Conservation (phyloP, 1,139 yeast species). For the Kodamaea anthophila region DNA sequence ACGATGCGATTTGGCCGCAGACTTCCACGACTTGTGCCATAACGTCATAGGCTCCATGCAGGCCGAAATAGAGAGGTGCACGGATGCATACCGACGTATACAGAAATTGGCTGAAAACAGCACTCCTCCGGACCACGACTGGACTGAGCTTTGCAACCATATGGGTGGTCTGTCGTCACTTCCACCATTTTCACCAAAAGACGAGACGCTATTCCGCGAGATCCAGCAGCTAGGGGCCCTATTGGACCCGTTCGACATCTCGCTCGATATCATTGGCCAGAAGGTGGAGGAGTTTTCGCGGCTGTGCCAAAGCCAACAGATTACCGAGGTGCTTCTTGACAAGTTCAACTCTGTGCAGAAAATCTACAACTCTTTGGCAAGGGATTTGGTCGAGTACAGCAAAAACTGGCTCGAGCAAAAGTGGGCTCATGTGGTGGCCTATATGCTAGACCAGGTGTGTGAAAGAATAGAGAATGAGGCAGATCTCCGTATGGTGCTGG, state of each 20-base stretch:
- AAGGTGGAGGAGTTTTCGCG: constrained; percentile 23
- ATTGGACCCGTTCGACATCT: constrained; percentile 49
- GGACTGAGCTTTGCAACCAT: constrained; percentile 27
- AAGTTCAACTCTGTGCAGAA: constrained; percentile 5
- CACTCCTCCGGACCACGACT: constrained; percentile 3
- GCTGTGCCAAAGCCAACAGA: constrained; percentile 7
- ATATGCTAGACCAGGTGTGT: background rate
- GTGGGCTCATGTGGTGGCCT: constrained; percentile 7
- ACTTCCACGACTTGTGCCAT: constrained; percentile 51
- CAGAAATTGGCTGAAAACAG: constrained; percentile 24
- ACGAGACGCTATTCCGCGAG: constrained; percentile 24
- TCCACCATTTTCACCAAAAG: constrained; percentile 29
- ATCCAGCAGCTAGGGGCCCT: constrained; percentile 27
- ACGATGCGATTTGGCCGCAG: constrained; percentile 48
- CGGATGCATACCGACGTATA: constrained; percentile 30
- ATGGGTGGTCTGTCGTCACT: background rate
- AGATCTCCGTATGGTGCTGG: constrained; percentile 3
- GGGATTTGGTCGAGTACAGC: constrained; percentile 31
- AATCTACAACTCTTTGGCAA: constrained; percentile 19
- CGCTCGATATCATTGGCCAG: constrained; percentile 24
- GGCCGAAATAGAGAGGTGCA: constrained; percentile 44
- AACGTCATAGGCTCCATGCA: constrained; percentile 47
- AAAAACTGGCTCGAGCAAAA: constrained; percentile 7
- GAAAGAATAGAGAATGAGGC: constrained; percentile 3
- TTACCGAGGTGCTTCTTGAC: constrained; percentile 5